Percentiles rank a stretch among this genome's conserved stretches.
phyloP scores from a whole-genome alignment of 768 basidiomycete genomes.

The Pleurotus pulmonarius region DNA sequence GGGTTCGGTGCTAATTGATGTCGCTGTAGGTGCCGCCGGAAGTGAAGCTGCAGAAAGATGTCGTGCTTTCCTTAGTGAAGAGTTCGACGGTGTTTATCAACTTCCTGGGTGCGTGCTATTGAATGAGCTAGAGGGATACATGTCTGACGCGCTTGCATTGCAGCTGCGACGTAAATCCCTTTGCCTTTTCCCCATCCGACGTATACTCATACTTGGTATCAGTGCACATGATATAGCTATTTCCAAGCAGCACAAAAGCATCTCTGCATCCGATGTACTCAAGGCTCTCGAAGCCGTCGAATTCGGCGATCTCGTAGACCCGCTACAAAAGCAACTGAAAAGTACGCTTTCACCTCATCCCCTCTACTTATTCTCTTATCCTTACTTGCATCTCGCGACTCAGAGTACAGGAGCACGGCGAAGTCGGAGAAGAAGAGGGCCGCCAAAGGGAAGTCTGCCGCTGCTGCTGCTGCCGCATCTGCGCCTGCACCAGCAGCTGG shows the following conservation, averaged over 20 bases:
- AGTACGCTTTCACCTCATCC: conserved; percentile 32
- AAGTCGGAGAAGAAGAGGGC: too few species aligned
- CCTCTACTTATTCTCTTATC: background rate
- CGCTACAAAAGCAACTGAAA: conserved; percentile 60
- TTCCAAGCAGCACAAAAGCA: conserved; percentile 83
- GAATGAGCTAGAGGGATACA: conserved; percentile 1
- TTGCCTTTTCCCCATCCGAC: background rate
- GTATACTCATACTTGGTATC: conserved; percentile 1
- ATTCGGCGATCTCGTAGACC: conserved; percentile 65
- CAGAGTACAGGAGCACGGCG: too few species aligned
- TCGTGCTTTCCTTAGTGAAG: conserved; percentile 78
- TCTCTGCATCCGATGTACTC: conserved; percentile 86
- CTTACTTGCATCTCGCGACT: background rate
- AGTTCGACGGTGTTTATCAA: conserved; percentile 95
- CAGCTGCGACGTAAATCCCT: conserved; percentile 46
- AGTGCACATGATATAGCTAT: conserved; percentile 88
- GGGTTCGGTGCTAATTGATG: too few species aligned
- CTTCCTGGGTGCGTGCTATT: conserved; percentile 66
- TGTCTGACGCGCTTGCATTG: background rate
- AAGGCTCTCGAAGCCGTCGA: conserved; percentile 80
- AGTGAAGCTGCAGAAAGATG: conserved; percentile 87
- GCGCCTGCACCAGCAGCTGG: conserved; percentile 1
- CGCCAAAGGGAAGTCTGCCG: conserved; percentile 23
- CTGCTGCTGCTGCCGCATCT: conserved; percentile 15
- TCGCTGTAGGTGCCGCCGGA: conserved; percentile 69